Evolutionary conservation across 306 rosid genomes (phyloP).

Genomic region (Neltuma alba): DNA sequence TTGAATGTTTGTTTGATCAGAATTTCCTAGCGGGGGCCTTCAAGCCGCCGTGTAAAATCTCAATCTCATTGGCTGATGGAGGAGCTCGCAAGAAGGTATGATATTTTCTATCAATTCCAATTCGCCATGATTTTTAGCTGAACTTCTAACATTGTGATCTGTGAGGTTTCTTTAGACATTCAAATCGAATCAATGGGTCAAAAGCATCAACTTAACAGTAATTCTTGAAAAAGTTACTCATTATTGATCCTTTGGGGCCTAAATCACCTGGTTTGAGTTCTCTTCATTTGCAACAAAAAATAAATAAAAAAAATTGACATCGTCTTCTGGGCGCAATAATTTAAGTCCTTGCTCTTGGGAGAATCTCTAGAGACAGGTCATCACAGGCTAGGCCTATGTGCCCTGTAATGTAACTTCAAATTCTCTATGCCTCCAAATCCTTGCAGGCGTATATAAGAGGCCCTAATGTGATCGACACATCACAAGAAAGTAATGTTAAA

Average conservation of each 20-base stretch:
- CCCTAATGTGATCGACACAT: slow-evolving; percentile 4
- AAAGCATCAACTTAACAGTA: neutral
- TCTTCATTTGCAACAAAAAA: neutral
- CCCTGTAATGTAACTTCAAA: neutral
- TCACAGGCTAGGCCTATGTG: neutral
- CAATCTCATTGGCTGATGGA: slow-evolving; percentile 37
- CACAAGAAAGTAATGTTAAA: neutral
- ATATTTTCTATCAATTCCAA: neutral
- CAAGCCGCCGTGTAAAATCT: slow-evolving; percentile 41
- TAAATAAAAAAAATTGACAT: neutral
- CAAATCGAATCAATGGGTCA: neutral
- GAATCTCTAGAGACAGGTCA: neutral
- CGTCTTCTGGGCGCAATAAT: neutral
- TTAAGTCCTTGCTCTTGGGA: neutral
- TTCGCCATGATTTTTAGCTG: neutral
- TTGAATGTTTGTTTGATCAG: slow-evolving; percentile 33
- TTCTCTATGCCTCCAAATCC: neutral
- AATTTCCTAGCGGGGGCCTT: slow-evolving; percentile 44
- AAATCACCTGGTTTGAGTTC: neutral
- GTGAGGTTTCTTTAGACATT: neutral
- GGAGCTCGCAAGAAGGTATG: slow-evolving; percentile 40
- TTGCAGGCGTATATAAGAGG: neutral
- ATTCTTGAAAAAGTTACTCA: neutral
- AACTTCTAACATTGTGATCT: neutral
- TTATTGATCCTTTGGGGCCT: neutral